Percentiles rank a stretch among this genome's conserved stretches.
Conservation (phyloP, 1,139 yeast genomes). For the Geotrichum candidum region DNA sequence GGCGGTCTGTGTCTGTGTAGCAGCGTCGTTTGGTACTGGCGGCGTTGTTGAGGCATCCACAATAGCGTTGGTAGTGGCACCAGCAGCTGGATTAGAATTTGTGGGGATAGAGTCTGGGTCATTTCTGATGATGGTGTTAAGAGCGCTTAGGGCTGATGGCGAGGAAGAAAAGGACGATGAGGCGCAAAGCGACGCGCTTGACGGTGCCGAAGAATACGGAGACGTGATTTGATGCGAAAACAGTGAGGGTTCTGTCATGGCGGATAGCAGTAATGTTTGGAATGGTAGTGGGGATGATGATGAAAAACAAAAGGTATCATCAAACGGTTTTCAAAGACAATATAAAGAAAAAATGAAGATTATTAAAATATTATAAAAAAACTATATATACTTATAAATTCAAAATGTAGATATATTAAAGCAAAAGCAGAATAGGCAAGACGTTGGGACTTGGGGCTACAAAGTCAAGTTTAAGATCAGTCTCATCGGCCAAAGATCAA, state of each 20-base stretch:
- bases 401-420: background rate
- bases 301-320: background rate
- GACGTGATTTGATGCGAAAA: slow-evolving; percentile 3
- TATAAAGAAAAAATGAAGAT: background rate
- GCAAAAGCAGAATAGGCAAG: too few relatives aligned
- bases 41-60: background rate
- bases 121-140: background rate
- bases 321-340: background rate
- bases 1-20: background rate
- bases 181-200: background rate
- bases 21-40: background rate
- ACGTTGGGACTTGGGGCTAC: too few relatives aligned
- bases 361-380: background rate
- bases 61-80: background rate
- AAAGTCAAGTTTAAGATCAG: too few relatives aligned
- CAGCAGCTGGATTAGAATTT: too few relatives aligned
- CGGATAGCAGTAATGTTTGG: background rate
- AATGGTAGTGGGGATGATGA: background rate
- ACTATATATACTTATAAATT: background rate
- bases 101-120: background rate
- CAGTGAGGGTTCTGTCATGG: slow-evolving; percentile 5
- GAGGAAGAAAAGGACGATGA: slow-evolving; percentile 5
- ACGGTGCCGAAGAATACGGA: background rate
- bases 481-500: too few relatives aligned
- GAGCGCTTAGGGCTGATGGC: background rate